A percentile compares a stretch with the other conserved stretches of the same genome.
phyloP scores from a whole-genome alignment of 495 filamentous ascomycete species.

The Penicillium lividum region DNA sequence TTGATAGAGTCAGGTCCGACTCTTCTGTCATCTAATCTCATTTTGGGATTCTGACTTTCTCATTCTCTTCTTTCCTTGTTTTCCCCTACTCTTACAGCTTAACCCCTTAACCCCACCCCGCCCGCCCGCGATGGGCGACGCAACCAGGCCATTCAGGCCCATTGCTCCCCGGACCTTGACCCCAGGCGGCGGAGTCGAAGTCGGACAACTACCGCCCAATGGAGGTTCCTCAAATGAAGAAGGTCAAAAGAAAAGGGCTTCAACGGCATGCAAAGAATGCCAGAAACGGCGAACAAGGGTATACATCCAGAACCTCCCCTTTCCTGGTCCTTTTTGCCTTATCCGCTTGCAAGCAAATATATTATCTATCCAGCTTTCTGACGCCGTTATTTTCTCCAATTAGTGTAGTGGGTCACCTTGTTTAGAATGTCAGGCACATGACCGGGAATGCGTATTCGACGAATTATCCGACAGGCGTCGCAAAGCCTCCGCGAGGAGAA shows the following conservation, averaged over 20 bases:
- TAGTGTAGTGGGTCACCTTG: conserved; percentile 37
- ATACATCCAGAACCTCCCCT: conserved; percentile 14
- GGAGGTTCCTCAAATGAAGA: conserved; percentile 30
- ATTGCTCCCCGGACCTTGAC: conserved; percentile 36
- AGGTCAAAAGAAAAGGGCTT: conserved; percentile 39
- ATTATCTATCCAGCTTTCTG: conserved; percentile 6
- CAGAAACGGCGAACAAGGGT: conserved; percentile 47
- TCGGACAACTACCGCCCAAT: conserved; percentile 12
- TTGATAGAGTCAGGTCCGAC: conserved; percentile 7
- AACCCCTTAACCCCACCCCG: conserved; percentile 8
- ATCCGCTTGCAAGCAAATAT: not conserved
- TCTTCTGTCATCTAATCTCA: conserved; percentile 3
- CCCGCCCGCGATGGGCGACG: conserved; percentile 31
- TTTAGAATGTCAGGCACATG: conserved; percentile 38
- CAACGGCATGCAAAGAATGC: conserved; percentile 45
- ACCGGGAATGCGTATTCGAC: conserved; percentile 41
- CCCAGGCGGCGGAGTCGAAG: conserved; percentile 17
- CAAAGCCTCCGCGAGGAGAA: conserved; percentile 36
- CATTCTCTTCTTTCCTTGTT: not conserved
- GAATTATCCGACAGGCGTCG: conserved; percentile 43
- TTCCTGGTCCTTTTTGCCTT: conserved; percentile 5
- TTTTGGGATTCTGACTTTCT: conserved; percentile 1
- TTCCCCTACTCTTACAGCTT: not conserved
- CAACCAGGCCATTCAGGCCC: conserved; percentile 33
- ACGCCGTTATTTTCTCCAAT: conserved; percentile 13